Evolutionary conservation across 225 moss, liverwort and hornwort genomes (phyloP).

Genomic region (Sphagnum tenellum): DNA sequence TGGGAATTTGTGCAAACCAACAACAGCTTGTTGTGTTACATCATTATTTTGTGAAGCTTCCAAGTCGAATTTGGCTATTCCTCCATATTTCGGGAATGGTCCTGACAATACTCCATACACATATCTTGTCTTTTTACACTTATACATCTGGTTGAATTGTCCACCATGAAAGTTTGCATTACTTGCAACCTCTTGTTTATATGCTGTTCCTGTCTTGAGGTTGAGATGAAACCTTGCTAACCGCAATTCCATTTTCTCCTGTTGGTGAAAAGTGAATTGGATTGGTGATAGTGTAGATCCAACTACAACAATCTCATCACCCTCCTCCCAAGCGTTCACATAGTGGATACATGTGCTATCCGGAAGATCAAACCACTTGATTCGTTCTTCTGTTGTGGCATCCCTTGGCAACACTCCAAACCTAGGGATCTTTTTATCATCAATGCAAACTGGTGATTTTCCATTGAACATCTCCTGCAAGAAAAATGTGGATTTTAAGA

Average conservation of each 20-base stretch:
- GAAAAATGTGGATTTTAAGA: background rate
- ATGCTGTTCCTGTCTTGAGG: slow-evolving; percentile 21
- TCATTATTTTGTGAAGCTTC: background rate
- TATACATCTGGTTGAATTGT: slow-evolving; percentile 13
- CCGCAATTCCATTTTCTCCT: slow-evolving; percentile 1
- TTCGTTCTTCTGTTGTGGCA: slow-evolving; percentile 5
- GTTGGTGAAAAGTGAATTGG: slow-evolving; percentile 3
- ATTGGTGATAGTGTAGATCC: slow-evolving; percentile 14
- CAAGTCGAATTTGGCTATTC: slow-evolving; percentile 36
- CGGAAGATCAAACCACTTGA: slow-evolving; percentile 36
- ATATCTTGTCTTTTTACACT: slow-evolving; percentile 21
- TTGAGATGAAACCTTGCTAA: slow-evolving; percentile 21
- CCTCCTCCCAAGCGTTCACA: slow-evolving; percentile 42
- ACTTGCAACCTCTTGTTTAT: slow-evolving; percentile 8
- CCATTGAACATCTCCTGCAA: slow-evolving; percentile 23
- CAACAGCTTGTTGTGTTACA: background rate
- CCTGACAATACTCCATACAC: slow-evolving; percentile 23
- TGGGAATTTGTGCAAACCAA: slow-evolving; percentile 13
- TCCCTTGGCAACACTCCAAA: slow-evolving; percentile 23
- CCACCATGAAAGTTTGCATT: slow-evolving; percentile 29
- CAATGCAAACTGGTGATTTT: slow-evolving; percentile 16
- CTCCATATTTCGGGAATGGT: slow-evolving; percentile 28
- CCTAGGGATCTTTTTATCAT: slow-evolving; percentile 25
- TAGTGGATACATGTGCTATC: slow-evolving; percentile 31
- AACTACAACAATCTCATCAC: slow-evolving; percentile 23